phyloP scores from a whole-genome alignment of 768 basidiomycete genomes.

The Termitomyces eurrhizus region DNA sequence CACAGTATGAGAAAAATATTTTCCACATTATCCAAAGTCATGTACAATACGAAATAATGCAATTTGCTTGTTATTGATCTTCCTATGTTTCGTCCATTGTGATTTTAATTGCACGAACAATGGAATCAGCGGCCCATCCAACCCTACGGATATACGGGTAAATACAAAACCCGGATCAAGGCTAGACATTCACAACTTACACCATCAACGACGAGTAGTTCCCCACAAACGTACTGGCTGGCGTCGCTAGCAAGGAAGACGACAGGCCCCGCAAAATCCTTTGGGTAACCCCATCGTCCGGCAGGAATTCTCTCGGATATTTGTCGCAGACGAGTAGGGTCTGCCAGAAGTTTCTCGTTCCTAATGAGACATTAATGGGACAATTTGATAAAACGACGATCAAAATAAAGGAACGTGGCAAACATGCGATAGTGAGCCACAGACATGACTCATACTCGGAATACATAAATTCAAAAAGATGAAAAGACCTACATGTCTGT shows the following conservation, averaged over 20 bases:
- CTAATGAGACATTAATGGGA: conserved; percentile 19
- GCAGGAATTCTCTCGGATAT: conserved; percentile 74
- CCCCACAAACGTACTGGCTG: conserved; percentile 71
- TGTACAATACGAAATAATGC: neutral
- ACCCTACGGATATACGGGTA: conserved; percentile 34
- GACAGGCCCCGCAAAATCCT: conserved; percentile 70
- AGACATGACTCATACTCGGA: neutral
- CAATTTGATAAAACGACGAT: neutral
- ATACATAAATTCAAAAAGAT: neutral
- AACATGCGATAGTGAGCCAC: neutral
- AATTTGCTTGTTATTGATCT: neutral
- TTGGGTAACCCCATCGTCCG: conserved; percentile 65
- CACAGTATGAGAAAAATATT: neutral
- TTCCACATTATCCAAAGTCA: too few species aligned
- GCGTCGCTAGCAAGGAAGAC: conserved; percentile 69
- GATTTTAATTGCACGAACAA: neutral
- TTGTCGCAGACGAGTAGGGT: conserved; percentile 64
- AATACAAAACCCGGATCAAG: conserved; percentile 15
- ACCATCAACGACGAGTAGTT: conserved; percentile 68
- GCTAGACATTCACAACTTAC: conserved; percentile 30
- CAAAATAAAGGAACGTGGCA: neutral
- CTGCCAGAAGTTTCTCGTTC: conserved; percentile 46
- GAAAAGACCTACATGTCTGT: conserved; percentile 72
- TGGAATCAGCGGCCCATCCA: conserved; percentile 54
- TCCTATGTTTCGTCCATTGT: neutral